phyloP scores from a whole-genome alignment of 148 eudicot species.

The Camellia granthamiana region DNA sequence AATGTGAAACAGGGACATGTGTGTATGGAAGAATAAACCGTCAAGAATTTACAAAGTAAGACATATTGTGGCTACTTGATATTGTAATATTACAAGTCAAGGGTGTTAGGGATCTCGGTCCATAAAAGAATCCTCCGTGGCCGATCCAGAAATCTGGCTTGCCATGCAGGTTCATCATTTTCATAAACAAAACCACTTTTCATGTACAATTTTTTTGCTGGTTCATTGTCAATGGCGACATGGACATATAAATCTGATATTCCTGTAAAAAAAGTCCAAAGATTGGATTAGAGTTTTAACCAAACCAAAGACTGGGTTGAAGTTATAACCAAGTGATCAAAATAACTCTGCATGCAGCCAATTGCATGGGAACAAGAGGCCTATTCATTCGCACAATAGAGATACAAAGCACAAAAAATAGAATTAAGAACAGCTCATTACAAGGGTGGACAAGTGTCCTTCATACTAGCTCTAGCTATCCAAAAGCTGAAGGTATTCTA shows the following conservation, averaged over 20 bases:
- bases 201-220: slow-evolving; percentile 74
- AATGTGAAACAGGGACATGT: not conserved
- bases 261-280: slow-evolving; percentile 41
- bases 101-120: slow-evolving; percentile 61
- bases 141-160: slow-evolving; percentile 76
- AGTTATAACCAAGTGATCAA: not conserved
- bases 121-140: slow-evolving; percentile 81
- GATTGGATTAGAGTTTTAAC: not conserved
- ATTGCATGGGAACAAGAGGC: not conserved
- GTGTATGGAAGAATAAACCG: not conserved
- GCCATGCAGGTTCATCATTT: slow-evolving; percentile 85
- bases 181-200: slow-evolving; percentile 82
- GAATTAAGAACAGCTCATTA: not conserved
- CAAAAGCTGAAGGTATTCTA: no score
- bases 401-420: not conserved
- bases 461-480: no score
- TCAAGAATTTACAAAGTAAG: not conserved
- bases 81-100: slow-evolving; percentile 36
- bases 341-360: not conserved
- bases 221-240: slow-evolving; percentile 77
- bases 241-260: slow-evolving; percentile 87
- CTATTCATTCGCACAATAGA: not conserved
- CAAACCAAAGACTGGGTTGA: not conserved
- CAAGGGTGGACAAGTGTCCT: not conserved
- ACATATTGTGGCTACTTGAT: not conserved